These are phyloP conservation scores for Trametes sanguinea DNA, from an alignment of 768 basidiomycete species.

Conservation along the genomic window DNA sequence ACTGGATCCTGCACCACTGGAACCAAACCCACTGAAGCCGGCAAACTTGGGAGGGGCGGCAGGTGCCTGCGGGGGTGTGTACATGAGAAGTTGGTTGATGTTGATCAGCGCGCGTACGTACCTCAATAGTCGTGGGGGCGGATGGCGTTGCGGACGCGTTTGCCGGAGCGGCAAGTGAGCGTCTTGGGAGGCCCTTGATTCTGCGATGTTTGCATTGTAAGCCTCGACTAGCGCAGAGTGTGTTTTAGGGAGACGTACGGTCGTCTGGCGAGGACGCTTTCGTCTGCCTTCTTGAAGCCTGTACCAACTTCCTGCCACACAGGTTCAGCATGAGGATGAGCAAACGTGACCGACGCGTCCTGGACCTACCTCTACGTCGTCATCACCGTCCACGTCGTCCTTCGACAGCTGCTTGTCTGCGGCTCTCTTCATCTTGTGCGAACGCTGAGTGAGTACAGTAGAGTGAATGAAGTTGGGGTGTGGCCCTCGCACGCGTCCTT, in stretches of 20 bases:
- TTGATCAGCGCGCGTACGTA: slow-evolving; percentile 25
- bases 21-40: slow-evolving; percentile 56
- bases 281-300: slow-evolving; percentile 64
- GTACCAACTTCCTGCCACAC: slow-evolving; percentile 43
- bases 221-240: neutral
- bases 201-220: slow-evolving; percentile 38
- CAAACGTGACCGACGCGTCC: neutral
- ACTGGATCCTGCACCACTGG: slow-evolving; percentile 39
- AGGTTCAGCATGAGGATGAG: neutral
- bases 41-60: slow-evolving; percentile 45
- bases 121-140: slow-evolving; percentile 11
- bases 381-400: slow-evolving; percentile 49
- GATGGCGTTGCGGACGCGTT: slow-evolving; percentile 19
- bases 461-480: neutral
- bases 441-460: neutral
- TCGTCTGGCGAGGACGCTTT: slow-evolving; percentile 53
- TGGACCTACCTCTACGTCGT: slow-evolving; percentile 36
- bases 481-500: slow-evolving; percentile 12
- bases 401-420: slow-evolving; percentile 73
- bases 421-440: slow-evolving; percentile 62
- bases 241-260: slow-evolving; percentile 44
- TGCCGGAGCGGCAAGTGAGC: slow-evolving; percentile 31
- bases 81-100: neutral
- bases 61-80: neutral
- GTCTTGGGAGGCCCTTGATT: slow-evolving; percentile 67